A percentile compares a stretch with the other conserved stretches of the same genome.
phyloP scores from a whole-genome alignment of 805 yeast species.

The Schwanniomyces vanrijiae region DNA sequence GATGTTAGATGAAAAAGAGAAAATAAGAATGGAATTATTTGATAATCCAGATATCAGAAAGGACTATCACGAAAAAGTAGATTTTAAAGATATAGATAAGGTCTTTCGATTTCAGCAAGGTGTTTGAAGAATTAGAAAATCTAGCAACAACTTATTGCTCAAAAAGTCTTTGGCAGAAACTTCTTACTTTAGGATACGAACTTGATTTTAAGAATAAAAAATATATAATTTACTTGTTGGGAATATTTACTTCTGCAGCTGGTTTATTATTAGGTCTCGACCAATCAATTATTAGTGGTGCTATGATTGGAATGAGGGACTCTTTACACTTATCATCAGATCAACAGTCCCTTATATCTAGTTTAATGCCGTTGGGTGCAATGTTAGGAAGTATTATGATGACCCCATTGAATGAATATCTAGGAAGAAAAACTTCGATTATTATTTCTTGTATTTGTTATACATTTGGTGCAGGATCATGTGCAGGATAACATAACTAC shows the following conservation, averaged over 20 bases:
- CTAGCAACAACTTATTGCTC: slow-evolving; percentile 31
- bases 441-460: slow-evolving; percentile 58
- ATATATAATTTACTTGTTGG: slow-evolving; percentile 50
- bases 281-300: slow-evolving; percentile 68
- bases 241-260: slow-evolving; percentile 56
- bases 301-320: slow-evolving; percentile 49
- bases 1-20: too few species aligned
- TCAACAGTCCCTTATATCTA: slow-evolving; percentile 53
- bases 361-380: slow-evolving; percentile 69
- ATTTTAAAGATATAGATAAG: too few species aligned
- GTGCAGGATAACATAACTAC: slow-evolving; percentile 44
- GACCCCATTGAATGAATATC: slow-evolving; percentile 54
- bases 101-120: slow-evolving; percentile 33
- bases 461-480: slow-evolving; percentile 59
- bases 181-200: slow-evolving; percentile 35
- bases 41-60: too few species aligned
- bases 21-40: too few species aligned
- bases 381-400: slow-evolving; percentile 60
- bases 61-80: too few species aligned
- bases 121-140: slow-evolving; percentile 32
- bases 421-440: slow-evolving; percentile 58
- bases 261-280: slow-evolving; percentile 68
- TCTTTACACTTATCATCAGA: slow-evolving; percentile 39
- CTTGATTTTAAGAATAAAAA: slow-evolving; percentile 45
- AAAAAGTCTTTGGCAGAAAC: slow-evolving; percentile 33